Percentiles rank a stretch among this genome's conserved stretches.
These are phyloP conservation scores for Aspergillus nomiae DNA, from an alignment of 2,329 filamentous ascomycete genomes.

Conservation along the genomic window DNA sequence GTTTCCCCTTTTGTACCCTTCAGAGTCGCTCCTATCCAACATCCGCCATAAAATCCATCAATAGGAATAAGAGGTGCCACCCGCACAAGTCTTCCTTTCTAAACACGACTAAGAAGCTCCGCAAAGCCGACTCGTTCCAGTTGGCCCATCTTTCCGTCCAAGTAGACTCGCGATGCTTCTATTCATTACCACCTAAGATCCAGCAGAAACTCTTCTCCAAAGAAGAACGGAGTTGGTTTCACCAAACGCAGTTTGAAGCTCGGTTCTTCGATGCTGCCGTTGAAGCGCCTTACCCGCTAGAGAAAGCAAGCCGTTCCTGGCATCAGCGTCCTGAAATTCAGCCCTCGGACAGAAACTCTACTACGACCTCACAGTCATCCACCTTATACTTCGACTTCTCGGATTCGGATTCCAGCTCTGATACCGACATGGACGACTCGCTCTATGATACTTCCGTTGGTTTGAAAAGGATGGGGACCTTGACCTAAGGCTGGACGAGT, in stretches of 20 bases:
- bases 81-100: conserved; percentile 19
- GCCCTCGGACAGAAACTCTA: background rate
- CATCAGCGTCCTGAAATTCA: background rate
- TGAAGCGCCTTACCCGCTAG: conserved; percentile 43
- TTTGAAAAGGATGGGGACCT: conserved; percentile 72
- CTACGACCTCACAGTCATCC: conserved; percentile 21
- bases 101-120: conserved; percentile 23
- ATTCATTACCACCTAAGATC: conserved; percentile 71
- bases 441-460: conserved; percentile 72
- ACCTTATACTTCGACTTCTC: conserved; percentile 29
- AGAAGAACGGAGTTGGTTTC: conserved; percentile 66
- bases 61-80: conserved; percentile 17
- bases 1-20: conserved; percentile 21
- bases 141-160: conserved; percentile 46
- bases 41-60: conserved; percentile 9
- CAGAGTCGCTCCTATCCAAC: conserved; percentile 14
- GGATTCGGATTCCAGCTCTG: conserved; percentile 24
- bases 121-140: conserved; percentile 41
- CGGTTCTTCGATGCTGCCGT: conserved; percentile 61
- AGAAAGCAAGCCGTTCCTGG: background rate
- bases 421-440: conserved; percentile 52
- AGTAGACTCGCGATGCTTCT: conserved; percentile 67
- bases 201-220: conserved; percentile 69
- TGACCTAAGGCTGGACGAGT: conserved; percentile 71
- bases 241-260: conserved; percentile 57